Conservation (phyloP, 257 asterid genomes). For the Ballota nigra region DNA sequence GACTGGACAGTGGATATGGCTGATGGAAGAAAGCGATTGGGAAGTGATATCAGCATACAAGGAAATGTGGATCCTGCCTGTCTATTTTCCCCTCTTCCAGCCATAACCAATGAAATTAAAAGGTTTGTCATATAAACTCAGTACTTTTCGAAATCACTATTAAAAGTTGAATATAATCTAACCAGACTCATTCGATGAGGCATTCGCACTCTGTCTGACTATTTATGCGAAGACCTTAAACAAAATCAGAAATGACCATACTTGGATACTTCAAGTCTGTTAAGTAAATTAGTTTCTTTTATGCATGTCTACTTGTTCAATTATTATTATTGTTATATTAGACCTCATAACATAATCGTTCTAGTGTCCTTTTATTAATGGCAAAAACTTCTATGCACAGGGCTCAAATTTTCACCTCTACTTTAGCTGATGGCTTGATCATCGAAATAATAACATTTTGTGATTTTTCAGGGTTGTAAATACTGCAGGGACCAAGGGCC, state of each 20-base stretch:
- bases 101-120: slow-evolving; percentile 66
- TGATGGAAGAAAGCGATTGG: slow-evolving; percentile 79
- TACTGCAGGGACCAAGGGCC: slow-evolving; percentile 75
- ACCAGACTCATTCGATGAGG: background rate
- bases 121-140: slow-evolving; percentile 44
- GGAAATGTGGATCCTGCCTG: slow-evolving; percentile 92
- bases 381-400: no score
- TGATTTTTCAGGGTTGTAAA: slow-evolving; percentile 65
- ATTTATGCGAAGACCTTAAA: background rate
- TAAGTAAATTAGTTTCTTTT: no score
- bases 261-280: no score
- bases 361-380: no score
- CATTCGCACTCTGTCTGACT: background rate
- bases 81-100: slow-evolving; percentile 80
- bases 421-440: no score
- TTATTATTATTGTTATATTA: no score
- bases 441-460: background rate
- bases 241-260: background rate
- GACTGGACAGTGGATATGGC: slow-evolving; percentile 98
- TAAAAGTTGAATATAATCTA: background rate
- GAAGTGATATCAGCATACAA: slow-evolving; percentile 72
- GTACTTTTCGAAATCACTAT: background rate
- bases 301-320: no score
- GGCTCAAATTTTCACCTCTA: no score
- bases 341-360: no score